Base-by-base conservation (phyloP, 768 basidiomycete genomes). In the Leucogyrophana mollusca region DNA sequence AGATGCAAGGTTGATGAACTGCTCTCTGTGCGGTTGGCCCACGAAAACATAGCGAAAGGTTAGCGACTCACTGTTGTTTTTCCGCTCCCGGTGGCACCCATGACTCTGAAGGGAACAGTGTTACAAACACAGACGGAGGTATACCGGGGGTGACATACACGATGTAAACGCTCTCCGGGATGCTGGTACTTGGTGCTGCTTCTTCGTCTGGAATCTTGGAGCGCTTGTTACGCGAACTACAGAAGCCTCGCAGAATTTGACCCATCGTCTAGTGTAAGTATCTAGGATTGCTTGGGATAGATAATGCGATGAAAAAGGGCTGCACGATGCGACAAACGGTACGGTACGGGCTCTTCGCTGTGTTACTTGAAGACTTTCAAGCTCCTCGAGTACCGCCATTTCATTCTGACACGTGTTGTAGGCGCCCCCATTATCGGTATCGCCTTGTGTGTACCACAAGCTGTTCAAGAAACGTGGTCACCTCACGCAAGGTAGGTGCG, bases 1-100 rank as follows among this genome's bases (percentile, higher is more conserved):
- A 18, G 67, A 59, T 17, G 65, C 62, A 6, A 51, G 40, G 53
- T 71, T 71, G 57, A 71, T 66, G 52, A 71, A 69, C 70, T 71
- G n/a, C 14, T 5, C 41, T 7, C 9, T n/a, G 6, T 2, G 18
- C 54, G 45, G 54, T n/a, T n/a, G n/a, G n/a, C n/a, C n/a, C 27
- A 56, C 23, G 39, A 39, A 27, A 20, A 4, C 3, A 23, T 10
- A 1, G 25, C 17, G 14, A 30, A 6, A 20, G 40, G 11, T 14
- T n/a, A 21, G 34, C 38, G 48, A 60, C 60, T 6, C 1, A 65
- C 64, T 40, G 64, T 67, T 34, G 64, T 67, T 56, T 65, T 65
- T 22, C 64, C 64, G n/a, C 58, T 67, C 6, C 64, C 64, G 42
- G 64, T 65, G 30, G 58, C 54, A n/a, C 64, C 64, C 64, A 65